phyloP scores from a whole-genome alignment of 345 rosid genomes.

The Aurinia saxatilis region DNA sequence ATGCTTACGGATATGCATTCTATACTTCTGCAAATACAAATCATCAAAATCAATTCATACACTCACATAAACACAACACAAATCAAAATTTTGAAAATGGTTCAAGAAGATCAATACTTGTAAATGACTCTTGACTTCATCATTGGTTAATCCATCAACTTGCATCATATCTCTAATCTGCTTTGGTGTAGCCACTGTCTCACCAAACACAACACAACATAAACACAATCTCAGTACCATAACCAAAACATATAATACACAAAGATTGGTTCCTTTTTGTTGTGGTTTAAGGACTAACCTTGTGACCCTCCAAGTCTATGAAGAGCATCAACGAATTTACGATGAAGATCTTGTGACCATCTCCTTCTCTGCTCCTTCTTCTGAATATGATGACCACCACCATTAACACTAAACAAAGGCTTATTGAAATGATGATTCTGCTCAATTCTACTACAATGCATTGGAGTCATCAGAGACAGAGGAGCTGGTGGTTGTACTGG shows the following conservation, averaged over 20 bases:
- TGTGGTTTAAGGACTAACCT: slow-evolving; percentile 37
- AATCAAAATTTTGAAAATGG: neutral
- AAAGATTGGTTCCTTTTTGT: slow-evolving; percentile 5
- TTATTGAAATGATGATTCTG: too few species aligned
- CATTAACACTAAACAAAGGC: too few species aligned
- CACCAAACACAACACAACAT: slow-evolving; percentile 16
- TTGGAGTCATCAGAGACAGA: slow-evolving; percentile 32
- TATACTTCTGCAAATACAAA: slow-evolving; percentile 54
- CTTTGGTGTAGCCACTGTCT: slow-evolving; percentile 74
- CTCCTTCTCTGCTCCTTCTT: slow-evolving; percentile 63
- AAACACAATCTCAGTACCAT: slow-evolving; percentile 18
- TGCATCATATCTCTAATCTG: slow-evolving; percentile 72
- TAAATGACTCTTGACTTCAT: slow-evolving; percentile 89
- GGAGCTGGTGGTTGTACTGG: slow-evolving; percentile 32
- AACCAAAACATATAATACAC: neutral
- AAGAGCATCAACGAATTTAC: slow-evolving; percentile 61
- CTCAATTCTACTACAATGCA: slow-evolving; percentile 3
- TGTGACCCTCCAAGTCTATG: slow-evolving; percentile 63
- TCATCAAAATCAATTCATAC: slow-evolving; percentile 2
- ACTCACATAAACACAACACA: neutral
- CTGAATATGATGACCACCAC: slow-evolving; percentile 19
- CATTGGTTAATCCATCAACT: slow-evolving; percentile 84
- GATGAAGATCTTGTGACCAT: slow-evolving; percentile 83
- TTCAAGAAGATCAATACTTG: slow-evolving; percentile 51
- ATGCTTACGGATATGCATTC: slow-evolving; percentile 59